These are phyloP conservation scores for Pyrrhoderma noxium DNA, from an alignment of 1,284 basidiomycete genomes.

Conservation along the genomic window DNA sequence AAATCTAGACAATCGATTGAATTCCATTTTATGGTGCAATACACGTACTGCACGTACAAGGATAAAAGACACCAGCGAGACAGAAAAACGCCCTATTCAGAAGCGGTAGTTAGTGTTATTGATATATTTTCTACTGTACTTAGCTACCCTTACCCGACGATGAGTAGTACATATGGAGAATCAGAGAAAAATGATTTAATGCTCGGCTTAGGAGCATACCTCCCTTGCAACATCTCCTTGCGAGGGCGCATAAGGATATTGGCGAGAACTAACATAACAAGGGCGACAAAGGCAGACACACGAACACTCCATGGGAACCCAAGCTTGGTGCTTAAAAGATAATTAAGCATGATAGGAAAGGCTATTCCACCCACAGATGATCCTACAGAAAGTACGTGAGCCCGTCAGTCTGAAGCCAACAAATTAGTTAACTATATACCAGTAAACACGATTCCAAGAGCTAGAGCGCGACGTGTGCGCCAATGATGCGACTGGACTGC, in stretches of 20 bases:
- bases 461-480: conserved; percentile 16
- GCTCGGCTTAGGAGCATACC: background rate
- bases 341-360: conserved; percentile 28
- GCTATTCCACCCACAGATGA: conserved; percentile 28
- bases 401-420: too few species aligned
- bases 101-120: too few species aligned
- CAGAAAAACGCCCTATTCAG: conserved; percentile 25
- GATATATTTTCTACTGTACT: too few species aligned
- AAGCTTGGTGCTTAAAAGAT: conserved; percentile 24
- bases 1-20: conserved; percentile 16
- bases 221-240: background rate
- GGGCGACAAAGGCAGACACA: conserved; percentile 26
- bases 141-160: too few species aligned
- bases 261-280: conserved; percentile 23
- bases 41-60: conserved; percentile 39
- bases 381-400: too few species aligned
- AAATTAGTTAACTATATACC: too few species aligned
- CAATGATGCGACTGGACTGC: conserved; percentile 21
- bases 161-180: background rate
- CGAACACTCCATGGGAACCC: conserved; percentile 24
- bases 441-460: conserved; percentile 20
- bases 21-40: conserved; percentile 26
- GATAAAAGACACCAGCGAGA: conserved; percentile 36
- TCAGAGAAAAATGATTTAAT: background rate
- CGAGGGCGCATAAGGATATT: conserved; percentile 27